Percentiles rank a stretch among this genome's conserved stretches.
Conservation (phyloP, 495 filamentous ascomycete species). For the Tetracladium setigerum region DNA sequence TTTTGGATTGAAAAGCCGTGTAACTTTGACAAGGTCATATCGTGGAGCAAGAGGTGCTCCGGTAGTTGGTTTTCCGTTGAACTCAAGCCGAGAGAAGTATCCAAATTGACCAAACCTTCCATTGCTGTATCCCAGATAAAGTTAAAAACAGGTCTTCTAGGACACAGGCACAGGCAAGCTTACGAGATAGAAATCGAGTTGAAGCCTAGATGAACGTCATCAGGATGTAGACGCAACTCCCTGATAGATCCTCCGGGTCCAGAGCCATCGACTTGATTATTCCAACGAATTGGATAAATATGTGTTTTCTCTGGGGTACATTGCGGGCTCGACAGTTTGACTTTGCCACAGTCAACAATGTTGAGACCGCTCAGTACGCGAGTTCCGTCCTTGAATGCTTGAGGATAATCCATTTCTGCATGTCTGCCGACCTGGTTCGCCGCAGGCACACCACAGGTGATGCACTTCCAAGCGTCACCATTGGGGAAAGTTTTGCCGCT, state of each 20-base stretch:
- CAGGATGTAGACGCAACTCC: conserved; percentile 16
- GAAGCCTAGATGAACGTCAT: conserved; percentile 17
- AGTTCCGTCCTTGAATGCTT: conserved; percentile 21
- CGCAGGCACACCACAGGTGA: conserved; percentile 21
- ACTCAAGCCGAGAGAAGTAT: conserved; percentile 16
- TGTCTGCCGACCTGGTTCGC: conserved; percentile 8
- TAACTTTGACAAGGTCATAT: conserved; percentile 21
- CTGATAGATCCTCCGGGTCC: conserved; percentile 17
- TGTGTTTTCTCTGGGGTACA: conserved; percentile 13
- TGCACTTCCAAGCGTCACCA: conserved; percentile 22
- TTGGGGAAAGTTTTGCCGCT: conserved; percentile 19
- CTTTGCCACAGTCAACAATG: conserved; percentile 19
- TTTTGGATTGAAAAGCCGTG: not conserved
- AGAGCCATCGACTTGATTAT: conserved; percentile 10
- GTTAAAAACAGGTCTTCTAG: too few relatives aligned
- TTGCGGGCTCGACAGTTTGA: conserved; percentile 5
- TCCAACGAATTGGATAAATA: conserved; percentile 21
- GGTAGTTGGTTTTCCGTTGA: conserved; percentile 15
- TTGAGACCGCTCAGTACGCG: conserved; percentile 15
- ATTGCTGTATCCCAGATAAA: too few relatives aligned
- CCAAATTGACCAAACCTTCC: conserved; percentile 2
- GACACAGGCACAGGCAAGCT: too few relatives aligned
- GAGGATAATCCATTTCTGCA: conserved; percentile 16
- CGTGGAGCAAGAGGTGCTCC: conserved; percentile 13
- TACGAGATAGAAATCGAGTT: conserved; percentile 7